Base-by-base conservation (phyloP, 140 eudicot genomes). In the Bidens hawaiensis region DNA sequence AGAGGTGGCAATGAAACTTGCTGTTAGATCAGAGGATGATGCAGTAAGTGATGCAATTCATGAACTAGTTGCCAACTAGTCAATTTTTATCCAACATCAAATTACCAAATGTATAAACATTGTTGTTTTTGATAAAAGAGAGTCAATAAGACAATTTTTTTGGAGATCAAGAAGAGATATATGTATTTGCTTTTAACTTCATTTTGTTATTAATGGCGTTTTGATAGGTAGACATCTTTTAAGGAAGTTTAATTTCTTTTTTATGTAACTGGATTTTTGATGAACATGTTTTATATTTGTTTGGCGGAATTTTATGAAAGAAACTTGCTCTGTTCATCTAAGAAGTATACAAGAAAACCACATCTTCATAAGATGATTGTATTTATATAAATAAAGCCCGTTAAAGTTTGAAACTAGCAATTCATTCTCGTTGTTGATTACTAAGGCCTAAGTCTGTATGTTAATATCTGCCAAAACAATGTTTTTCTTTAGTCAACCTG, bases 1-100 rank as follows among this genome's bases (percentile, higher is more conserved):
- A 69, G 96, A 91, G 67, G 99, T 91, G 19, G 96, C 99, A 11
- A 91, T 91, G 99, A 91, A 91, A 77, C 85, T 91, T 38, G 85
- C 93, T 21, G 99, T 91, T 27, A 86, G 99, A 79, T 87, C 96
- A 1, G 96, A 91, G 22, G 96, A 91, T 55, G 84, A 61, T 60
- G 70, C 81, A 2, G 89, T 91, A 40, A 87, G 93, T 19, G 95
- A 87, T 47, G 87, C 93, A 15, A 91, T 91, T 65, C 96, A 91
- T 51, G 95, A 91, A 28, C 81, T 88, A 15, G 96, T 91, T 62
- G 93, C 80, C 78, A 82, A 71, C 60, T 76, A 24, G 31, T 17
- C 43, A 36, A 36, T 36, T 36, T 36, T 36, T 36, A 45, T 45
- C 50, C 43, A 36, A 36, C 43, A 18, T 47, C 13, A 47, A 47